Conservation (phyloP, 1,284 basidiomycete genomes). For the Moesziomyces parantarcticus region DNA sequence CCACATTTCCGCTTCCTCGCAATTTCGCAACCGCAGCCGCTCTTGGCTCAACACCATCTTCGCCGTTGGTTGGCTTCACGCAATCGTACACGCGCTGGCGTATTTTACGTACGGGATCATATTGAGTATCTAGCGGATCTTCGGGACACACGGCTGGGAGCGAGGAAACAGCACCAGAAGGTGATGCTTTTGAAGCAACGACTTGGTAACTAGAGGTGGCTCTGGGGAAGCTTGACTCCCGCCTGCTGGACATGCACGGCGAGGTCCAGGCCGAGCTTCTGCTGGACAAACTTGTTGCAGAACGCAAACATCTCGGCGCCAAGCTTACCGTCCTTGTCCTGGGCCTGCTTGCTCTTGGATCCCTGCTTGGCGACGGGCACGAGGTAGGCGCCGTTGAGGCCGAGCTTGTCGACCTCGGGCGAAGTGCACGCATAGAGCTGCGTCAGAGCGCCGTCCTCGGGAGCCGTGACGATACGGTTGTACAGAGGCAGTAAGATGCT, state of each 20-base stretch:
- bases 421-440: slow-evolving; percentile 64
- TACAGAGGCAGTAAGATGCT: slow-evolving; percentile 12
- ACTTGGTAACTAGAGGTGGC: slow-evolving; percentile 19
- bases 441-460: slow-evolving; percentile 61
- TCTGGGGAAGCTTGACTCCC: slow-evolving; percentile 35
- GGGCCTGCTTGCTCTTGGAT: slow-evolving; percentile 29
- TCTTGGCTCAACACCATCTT: too few species aligned
- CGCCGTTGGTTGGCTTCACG: too few species aligned
- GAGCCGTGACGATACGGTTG: slow-evolving; percentile 40
- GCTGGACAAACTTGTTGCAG: slow-evolving; percentile 38
- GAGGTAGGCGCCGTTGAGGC: slow-evolving; percentile 58
- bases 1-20: background rate
- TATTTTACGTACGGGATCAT: too few species aligned
- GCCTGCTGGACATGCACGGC: slow-evolving; percentile 17
- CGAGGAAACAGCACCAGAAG: too few species aligned
- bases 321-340: slow-evolving; percentile 42
- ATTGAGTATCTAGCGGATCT: too few species aligned
- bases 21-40: background rate
- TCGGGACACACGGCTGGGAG: too few species aligned
- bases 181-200: too few species aligned
- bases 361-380: slow-evolving; percentile 59
- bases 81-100: too few species aligned
- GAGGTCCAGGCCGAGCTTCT: slow-evolving; percentile 43
- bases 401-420: slow-evolving; percentile 56
- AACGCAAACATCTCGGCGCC: slow-evolving; percentile 44